phyloP scores from a whole-genome alignment of 768 basidiomycete genomes.

The Calocera cornea region DNA sequence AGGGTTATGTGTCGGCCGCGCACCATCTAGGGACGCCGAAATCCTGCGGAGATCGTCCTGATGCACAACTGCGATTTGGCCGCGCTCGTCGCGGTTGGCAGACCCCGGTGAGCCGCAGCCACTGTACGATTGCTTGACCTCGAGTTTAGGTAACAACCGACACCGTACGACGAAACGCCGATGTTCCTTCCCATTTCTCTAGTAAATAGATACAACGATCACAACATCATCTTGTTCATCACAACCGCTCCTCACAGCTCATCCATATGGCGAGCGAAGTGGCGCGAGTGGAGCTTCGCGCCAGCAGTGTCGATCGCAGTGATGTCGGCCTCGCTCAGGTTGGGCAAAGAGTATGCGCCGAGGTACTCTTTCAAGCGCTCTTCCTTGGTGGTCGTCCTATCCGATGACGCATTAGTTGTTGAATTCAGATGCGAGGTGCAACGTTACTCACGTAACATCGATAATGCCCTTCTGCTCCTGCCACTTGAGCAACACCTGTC shows the following conservation, averaged over 20 bases:
- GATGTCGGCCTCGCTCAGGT: constrained; percentile 18
- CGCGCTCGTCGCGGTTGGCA: too few species aligned
- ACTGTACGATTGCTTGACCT: too few species aligned
- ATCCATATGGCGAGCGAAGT: constrained; percentile 1
- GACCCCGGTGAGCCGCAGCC: too few species aligned
- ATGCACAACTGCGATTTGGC: too few species aligned
- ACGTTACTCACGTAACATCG: constrained; percentile 23
- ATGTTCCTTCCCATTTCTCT: too few species aligned
- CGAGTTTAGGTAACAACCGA: too few species aligned
- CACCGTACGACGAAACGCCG: too few species aligned
- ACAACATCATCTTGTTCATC: too few species aligned
- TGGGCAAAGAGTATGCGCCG: constrained; percentile 14
- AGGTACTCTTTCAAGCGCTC: constrained; percentile 24
- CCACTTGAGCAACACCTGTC: constrained; percentile 14
- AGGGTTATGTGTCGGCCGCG: too few species aligned
- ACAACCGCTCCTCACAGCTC: background rate
- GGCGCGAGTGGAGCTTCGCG: constrained; percentile 12
- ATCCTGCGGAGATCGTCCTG: too few species aligned
- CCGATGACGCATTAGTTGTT: background rate
- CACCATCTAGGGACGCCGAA: too few species aligned
- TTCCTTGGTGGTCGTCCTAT: constrained; percentile 26
- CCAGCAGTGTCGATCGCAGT: constrained; percentile 16
- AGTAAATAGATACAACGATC: too few species aligned
- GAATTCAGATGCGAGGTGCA: background rate
- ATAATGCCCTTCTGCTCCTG: constrained; percentile 21